Percentiles rank a stretch among this genome's conserved stretches.
Evolutionary conservation across 2,329 filamentous ascomycete genomes (phyloP).

Genomic region (Microdochium paspali): DNA sequence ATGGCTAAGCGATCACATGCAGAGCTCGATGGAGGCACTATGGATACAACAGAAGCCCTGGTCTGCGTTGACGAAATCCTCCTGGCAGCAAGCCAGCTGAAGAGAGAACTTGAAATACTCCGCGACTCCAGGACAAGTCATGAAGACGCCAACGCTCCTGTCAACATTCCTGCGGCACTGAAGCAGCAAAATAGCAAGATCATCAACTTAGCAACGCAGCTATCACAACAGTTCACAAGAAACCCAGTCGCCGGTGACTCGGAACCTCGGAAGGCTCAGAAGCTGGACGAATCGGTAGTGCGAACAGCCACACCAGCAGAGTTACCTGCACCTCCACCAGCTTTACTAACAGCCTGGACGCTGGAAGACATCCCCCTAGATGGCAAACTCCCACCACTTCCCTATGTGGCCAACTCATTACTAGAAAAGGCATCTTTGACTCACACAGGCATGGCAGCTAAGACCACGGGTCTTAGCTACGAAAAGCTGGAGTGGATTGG

Average conservation of each 20-base stretch:
- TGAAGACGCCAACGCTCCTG: not conserved
- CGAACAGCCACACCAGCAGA: not conserved
- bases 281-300: not conserved
- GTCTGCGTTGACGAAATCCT: not conserved
- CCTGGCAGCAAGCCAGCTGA: not conserved
- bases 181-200: not conserved
- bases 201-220: not conserved
- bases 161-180: not conserved
- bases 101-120: not conserved
- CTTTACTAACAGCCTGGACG: slow-evolving; percentile 36
- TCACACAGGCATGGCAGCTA: slow-evolving; percentile 42
- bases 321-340: slow-evolving; percentile 11
- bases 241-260: not conserved
- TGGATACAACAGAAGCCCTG: not conserved
- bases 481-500: slow-evolving; percentile 84
- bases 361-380: slow-evolving; percentile 33
- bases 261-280: not conserved
- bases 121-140: not conserved
- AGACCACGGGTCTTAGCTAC: slow-evolving; percentile 44
- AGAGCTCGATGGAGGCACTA: not conserved
- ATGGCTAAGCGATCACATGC: not conserved
- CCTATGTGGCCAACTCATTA: slow-evolving; percentile 31
- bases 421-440: slow-evolving; percentile 58
- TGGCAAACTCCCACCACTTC: slow-evolving; percentile 52
- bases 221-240: slow-evolving; percentile 1